Base-by-base conservation (phyloP, 2,329 filamentous ascomycete species). In the Exophiala sp. region DNA sequence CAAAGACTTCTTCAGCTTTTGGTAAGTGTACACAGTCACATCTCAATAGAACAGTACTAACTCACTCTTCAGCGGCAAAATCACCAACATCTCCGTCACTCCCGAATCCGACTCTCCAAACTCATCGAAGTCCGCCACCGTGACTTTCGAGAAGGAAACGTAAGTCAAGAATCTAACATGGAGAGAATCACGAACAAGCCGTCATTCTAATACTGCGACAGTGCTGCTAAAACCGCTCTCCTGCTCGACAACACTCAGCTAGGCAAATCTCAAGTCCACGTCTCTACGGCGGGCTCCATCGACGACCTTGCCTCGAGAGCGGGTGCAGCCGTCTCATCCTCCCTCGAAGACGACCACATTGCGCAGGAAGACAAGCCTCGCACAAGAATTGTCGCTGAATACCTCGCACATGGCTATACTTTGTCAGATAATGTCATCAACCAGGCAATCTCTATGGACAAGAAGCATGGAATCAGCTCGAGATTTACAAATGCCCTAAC, bases 191-290 rank as follows among this genome's bases (percentile, higher is more conserved):
- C 10, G 9, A 3, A 7, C 41, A 20, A 43, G 41, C 18, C 29
- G 20, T 24, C 21, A n/a, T 24, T 40, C 14, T 39, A 44, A 43
- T 48, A n/a, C 7, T 18, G n/a, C 33, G 7, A 38, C 48, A 77
- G 75, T 11, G 94, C 94, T 47, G 91, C 92, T 56, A 96, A 96
- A 80, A 99, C 94, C 18, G 94, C 94, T 21, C 88, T 96, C 38
- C 88, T 99, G 55, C 86, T 99, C 61, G 92, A 97, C 77, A 95
- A 96, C 79, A 99, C 94, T 49, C 88, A 95, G 74, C 87, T 99
- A 47, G 91, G 91, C 60, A 73, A 79, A 45, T 78, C 81, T 53
- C 76, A 87, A 55, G 89, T 91, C 63, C 85, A 94, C 68, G 95
- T 99, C 69, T 79, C 83, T 53, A 82, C 91, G 45, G 82, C 86